These are phyloP conservation scores for Podospora bellae-mahoneyi DNA, from an alignment of 495 filamentous ascomycete species.

Conservation along the genomic window DNA sequence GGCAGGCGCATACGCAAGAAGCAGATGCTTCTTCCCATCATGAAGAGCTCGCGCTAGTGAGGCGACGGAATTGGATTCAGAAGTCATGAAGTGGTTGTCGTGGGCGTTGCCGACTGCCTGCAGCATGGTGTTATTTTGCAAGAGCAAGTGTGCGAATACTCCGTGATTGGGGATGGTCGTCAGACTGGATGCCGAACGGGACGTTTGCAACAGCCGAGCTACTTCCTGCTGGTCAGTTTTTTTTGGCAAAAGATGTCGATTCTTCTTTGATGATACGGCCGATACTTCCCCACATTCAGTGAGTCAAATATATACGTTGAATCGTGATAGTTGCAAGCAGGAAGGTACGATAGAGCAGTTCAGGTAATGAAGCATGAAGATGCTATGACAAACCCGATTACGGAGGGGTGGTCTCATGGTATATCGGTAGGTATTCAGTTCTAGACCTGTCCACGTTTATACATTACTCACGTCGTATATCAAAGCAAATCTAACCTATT, in stretches of 20 bases:
- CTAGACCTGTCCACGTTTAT: not conserved
- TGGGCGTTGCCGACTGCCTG: slow-evolving; percentile 31
- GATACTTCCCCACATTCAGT: not conserved
- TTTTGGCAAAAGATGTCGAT: too few relatives aligned
- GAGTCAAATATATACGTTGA: not conserved
- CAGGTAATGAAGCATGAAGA: not conserved
- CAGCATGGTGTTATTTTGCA: slow-evolving; percentile 30
- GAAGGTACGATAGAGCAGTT: not conserved
- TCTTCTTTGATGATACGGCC: not conserved
- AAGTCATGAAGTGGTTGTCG: slow-evolving; percentile 32
- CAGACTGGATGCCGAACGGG: not conserved
- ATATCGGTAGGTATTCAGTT: not conserved
- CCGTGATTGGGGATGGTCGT: not conserved
- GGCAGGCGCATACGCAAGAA: slow-evolving; percentile 60
- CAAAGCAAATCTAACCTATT: not conserved
- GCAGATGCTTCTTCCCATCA: slow-evolving; percentile 70
- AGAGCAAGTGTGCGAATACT: not conserved
- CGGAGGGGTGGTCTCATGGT: not conserved
- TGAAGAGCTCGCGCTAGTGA: slow-evolving; percentile 36
- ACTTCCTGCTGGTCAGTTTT: not conserved
- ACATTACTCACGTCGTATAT: not conserved
- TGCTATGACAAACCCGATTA: not conserved
- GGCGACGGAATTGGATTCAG: slow-evolving; percentile 32
- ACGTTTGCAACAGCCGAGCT: not conserved
- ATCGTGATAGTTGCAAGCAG: not conserved